Evolutionary conservation across 371 early-diverging fungal genomes (phyloP).

Genomic region (Smittium culicis): DNA sequence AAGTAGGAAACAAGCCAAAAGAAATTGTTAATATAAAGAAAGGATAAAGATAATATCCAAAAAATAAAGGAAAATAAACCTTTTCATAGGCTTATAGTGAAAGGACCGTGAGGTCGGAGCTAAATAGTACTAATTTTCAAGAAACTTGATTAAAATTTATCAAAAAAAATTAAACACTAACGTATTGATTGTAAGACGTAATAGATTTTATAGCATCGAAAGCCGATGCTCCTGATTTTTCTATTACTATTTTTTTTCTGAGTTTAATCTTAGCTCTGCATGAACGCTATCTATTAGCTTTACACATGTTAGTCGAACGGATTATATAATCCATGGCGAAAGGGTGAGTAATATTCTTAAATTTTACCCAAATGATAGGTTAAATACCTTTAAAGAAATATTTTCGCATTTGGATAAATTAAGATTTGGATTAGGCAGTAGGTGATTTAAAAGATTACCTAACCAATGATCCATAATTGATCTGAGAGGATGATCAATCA

Average conservation of each 20-base stretch:
- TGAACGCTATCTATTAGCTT: slow-evolving; percentile 34
- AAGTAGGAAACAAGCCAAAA: slow-evolving; percentile 29
- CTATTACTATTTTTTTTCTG: slow-evolving; percentile 17
- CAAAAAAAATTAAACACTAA: slow-evolving; percentile 16
- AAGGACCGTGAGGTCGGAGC: slow-evolving; percentile 25
- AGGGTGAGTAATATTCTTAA: slow-evolving; percentile 33
- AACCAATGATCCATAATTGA: slow-evolving; percentile 42
- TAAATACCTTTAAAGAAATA: slow-evolving; percentile 21
- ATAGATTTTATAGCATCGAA: slow-evolving; percentile 15
- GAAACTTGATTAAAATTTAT: slow-evolving; percentile 23
- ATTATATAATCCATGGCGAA: slow-evolving; percentile 23
- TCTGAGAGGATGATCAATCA: slow-evolving; percentile 37
- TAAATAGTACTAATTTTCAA: slow-evolving; percentile 31
- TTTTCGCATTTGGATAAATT: slow-evolving; percentile 28
- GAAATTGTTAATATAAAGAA: slow-evolving; percentile 20
- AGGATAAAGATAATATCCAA: slow-evolving; percentile 5
- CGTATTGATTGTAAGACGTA: slow-evolving; percentile 13
- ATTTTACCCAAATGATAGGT: slow-evolving; percentile 27
- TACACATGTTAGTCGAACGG: slow-evolving; percentile 32
- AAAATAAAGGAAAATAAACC: slow-evolving; percentile 23
- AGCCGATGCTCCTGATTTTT: slow-evolving; percentile 15
- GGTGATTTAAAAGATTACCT: slow-evolving; percentile 29
- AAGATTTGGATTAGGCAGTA: slow-evolving; percentile 37
- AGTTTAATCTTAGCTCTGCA: slow-evolving; percentile 35
- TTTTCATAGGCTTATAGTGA: slow-evolving; percentile 30